Base-by-base conservation (phyloP, 768 basidiomycete genomes). In the Boletus insuetus region DNA sequence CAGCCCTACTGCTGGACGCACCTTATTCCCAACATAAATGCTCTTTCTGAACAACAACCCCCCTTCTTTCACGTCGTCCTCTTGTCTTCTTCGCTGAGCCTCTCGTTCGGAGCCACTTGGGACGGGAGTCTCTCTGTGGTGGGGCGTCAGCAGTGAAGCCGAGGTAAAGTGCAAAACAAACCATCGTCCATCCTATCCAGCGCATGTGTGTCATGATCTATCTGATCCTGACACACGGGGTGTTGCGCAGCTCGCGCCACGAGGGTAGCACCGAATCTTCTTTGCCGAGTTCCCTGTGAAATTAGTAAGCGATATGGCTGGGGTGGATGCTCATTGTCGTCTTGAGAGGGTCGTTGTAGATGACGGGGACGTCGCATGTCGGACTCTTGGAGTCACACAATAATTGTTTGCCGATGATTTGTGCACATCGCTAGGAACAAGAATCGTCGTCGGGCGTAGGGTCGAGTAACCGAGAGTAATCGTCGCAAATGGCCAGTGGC, bases 1-100 rank as follows among this genome's bases (percentile, higher is more conserved):
- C 13, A 52, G 46, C 22, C 54, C 55, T 60, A 55, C 58, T 39
- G 53, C 34, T 55, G 64, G 64, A 65, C 64, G 64, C 58, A 65
- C 64, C 64, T 66, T 60, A 39, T 63, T 55, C 22, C 34, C 49
- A 6, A 26, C 24, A 26, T 52, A n/a, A 13, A 12, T 39, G 1
- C 8, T 31, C 35, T 19, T 20, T 5, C 26, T 9, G 26, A 6
- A 26, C 16, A 17, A 42, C 34, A 32, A 11, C 32, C n/a, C 38
- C n/a, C 38, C n/a, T 9, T 38, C n/a, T 16, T 37, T 37, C 35
- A 37, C 35, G 35, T 37, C 39, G 26, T 17, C 34, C n/a, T 56
- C 46, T 34, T 42, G 53, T 44, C 43, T 45, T 45, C 29, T 38
- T n/a, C 31, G 34, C 47, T 46, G 45, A 34, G 9, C 45, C 39